phyloP scores from a whole-genome alignment of 2,329 filamentous ascomycete genomes.

The Colletotrichum liaoningense region DNA sequence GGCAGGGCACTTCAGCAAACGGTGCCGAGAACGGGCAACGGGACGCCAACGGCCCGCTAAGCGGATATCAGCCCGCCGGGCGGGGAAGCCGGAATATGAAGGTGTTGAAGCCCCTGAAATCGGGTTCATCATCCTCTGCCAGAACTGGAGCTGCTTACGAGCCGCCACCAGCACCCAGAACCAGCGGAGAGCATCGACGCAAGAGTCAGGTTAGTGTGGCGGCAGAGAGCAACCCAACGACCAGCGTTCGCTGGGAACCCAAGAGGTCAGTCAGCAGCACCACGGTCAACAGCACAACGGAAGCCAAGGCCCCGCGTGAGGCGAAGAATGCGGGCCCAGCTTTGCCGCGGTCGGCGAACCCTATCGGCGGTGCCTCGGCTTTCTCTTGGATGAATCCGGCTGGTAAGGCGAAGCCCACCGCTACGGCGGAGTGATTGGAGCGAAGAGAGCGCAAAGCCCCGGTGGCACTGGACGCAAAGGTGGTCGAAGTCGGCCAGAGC shows the following conservation, averaged over 20 bases:
- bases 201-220: constrained; percentile 62
- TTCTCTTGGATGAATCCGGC: constrained; percentile 88
- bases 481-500: constrained; percentile 13
- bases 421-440: constrained; percentile 33
- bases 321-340: constrained; percentile 50
- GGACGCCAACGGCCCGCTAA: constrained; percentile 63
- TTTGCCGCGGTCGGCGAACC: constrained; percentile 76
- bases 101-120: constrained; percentile 83
- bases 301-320: constrained; percentile 39
- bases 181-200: constrained; percentile 61
- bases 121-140: constrained; percentile 59
- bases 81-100: constrained; percentile 82
- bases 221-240: constrained; percentile 65
- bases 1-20: constrained; percentile 62
- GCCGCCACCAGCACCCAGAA: constrained; percentile 56
- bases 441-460: constrained; percentile 11
- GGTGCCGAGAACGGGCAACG: constrained; percentile 65
- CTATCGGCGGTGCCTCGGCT: constrained; percentile 90
- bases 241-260: constrained; percentile 61
- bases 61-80: constrained; percentile 77
- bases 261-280: constrained; percentile 59
- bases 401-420: constrained; percentile 55
- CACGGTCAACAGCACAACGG: constrained; percentile 48
- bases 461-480: constrained; percentile 16
- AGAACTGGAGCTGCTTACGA: constrained; percentile 66